phyloP scores from a whole-genome alignment of 129 eudicot genomes.

The Deinandra increscens region DNA sequence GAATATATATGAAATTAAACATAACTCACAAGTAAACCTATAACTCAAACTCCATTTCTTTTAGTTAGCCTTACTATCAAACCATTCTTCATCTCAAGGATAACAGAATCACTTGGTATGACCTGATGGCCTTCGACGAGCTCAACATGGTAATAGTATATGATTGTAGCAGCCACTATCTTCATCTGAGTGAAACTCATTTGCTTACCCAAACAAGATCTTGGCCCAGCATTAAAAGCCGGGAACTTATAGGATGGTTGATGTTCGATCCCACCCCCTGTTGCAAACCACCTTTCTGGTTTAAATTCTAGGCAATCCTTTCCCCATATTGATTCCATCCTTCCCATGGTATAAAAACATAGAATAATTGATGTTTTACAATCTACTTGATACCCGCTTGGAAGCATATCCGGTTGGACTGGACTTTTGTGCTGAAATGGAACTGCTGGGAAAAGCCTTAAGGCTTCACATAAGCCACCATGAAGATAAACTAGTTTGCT shows the following conservation, averaged over 20 bases:
- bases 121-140: conserved; percentile 36
- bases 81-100: conserved; percentile 28
- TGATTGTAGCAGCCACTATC: conserved; percentile 28
- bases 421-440: conserved; percentile 27
- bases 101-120: conserved; percentile 21
- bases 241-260: conserved; percentile 44
- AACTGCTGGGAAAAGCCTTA: conserved; percentile 38
- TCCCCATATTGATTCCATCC: conserved; percentile 46
- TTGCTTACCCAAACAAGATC: conserved; percentile 46
- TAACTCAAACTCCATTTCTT: conserved; percentile 11
- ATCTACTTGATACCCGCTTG: conserved; percentile 42
- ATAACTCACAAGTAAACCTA: background rate
- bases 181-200: conserved; percentile 43
- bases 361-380: conserved; percentile 7
- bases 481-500: conserved; percentile 31
- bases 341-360: conserved; percentile 36
- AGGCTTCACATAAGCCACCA: conserved; percentile 25
- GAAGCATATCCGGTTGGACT: conserved; percentile 32
- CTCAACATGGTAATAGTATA: conserved; percentile 23
- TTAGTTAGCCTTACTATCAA: conserved; percentile 28
- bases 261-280: conserved; percentile 24
- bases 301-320: conserved; percentile 45
- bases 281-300: conserved; percentile 51
- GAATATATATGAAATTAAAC: background rate
- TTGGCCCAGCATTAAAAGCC: conserved; percentile 44